phyloP scores from a whole-genome alignment of 192 early-diverging fungal species.

The Umbelopsis sp. region DNA sequence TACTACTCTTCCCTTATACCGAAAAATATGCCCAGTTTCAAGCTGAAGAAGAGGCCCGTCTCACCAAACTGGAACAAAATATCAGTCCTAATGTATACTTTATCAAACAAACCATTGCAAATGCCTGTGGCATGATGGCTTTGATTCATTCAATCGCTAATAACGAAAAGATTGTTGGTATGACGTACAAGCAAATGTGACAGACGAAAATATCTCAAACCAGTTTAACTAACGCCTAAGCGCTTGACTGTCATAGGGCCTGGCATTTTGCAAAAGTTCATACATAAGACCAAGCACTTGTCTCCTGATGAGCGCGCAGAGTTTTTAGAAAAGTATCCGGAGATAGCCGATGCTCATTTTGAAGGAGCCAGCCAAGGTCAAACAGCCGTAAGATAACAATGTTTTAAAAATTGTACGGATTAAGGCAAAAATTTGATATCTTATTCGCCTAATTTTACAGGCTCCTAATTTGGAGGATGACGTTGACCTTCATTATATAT shows the following conservation, averaged over 20 bases:
- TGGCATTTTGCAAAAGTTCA: conserved; percentile 66
- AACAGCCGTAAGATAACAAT: conserved; percentile 46
- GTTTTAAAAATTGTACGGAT: not conserved
- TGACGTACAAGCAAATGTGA: conserved; percentile 19
- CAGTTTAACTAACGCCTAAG: not conserved
- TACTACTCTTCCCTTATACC: conserved; percentile 87
- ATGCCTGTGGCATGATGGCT: conserved; percentile 95
- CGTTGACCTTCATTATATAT: conserved; percentile 85
- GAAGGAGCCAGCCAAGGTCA: conserved; percentile 63
- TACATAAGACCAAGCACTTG: conserved; percentile 60
- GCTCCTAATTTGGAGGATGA: conserved; percentile 75
- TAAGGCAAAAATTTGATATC: not conserved
- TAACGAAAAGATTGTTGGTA: conserved; percentile 54
- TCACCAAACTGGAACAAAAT: conserved; percentile 52
- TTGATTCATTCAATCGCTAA: conserved; percentile 89
- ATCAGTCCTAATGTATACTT: conserved; percentile 69
- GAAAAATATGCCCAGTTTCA: conserved; percentile 58
- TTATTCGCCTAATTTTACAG: conserved; percentile 15
- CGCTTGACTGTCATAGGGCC: conserved; percentile 30
- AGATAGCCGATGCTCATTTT: conserved; percentile 59
- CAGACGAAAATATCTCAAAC: not conserved
- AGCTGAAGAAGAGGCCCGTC: conserved; percentile 49
- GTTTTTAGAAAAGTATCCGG: conserved; percentile 65
- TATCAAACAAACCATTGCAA: conserved; percentile 85
- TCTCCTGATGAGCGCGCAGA: conserved; percentile 76